Evolutionary conservation across 768 basidiomycete genomes (phyloP), one percentile per base, ranked within the genome.

Genomic region (Serendipita vermifera): DNA sequence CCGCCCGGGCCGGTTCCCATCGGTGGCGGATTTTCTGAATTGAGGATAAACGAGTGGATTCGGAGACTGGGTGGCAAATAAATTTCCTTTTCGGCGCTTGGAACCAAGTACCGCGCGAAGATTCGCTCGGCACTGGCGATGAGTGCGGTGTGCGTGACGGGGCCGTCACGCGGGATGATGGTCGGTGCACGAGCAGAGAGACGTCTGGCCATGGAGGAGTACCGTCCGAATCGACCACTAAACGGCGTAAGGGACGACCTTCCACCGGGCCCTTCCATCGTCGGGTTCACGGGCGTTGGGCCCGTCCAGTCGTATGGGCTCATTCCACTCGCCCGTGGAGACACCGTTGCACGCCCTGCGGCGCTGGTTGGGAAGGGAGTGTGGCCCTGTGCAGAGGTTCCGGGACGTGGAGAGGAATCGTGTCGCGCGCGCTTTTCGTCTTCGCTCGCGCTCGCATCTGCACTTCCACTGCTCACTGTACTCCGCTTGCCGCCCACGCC

Each of bases 61-160:
- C 96, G 87, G 39, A 99, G 78, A 22, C 87, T 78, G 1, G 92
- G 87, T 0, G 96, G 96, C 17, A 99, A 83, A 67, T 98, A 98
- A 51, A 99, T 93, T 73, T 98, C 94, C 68, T 97, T 94, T 69
- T 91, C 93, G 66, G 92, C 87, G 11, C 81, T 79, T 14, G 84
- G 81, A 60, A 86, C 81, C 58, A 99, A 83, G 71, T 98, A 98
- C 55, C 92, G 84, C 66, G 84, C 84, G 73, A 83, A 98, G 62
- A 99, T 97, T 64, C 92, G 88, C 66, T 98, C 96, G 7, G 94
- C 96, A 29, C 87, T 89, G 5, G 85, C 85, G 62, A 97, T 79
- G 63, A 98, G 78, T 69, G 97, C 89, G 63, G 82, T 72, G 54
- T 91, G 87, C 26, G 83, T 82, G 69, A 99, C 96, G 22, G 94